These are phyloP conservation scores for Arthroderma sp. DNA, from an alignment of 2,329 filamentous ascomycete genomes.

Conservation along the genomic window DNA sequence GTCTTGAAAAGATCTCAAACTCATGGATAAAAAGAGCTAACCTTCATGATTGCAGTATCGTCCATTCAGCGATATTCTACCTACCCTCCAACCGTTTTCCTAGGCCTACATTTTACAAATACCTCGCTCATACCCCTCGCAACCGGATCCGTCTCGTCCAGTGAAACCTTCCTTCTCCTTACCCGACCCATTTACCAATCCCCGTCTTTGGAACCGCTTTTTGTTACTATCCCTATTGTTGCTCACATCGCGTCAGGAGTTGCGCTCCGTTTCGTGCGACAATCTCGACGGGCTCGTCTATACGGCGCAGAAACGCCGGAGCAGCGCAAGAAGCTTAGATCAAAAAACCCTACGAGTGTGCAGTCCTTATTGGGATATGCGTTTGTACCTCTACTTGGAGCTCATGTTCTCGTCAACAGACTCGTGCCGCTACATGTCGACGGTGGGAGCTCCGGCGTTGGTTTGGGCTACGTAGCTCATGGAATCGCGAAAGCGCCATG, in stretches of 20 bases:
- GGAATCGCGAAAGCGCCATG: slow-evolving; percentile 61
- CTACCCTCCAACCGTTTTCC: slow-evolving; percentile 68
- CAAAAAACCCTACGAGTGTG: slow-evolving; percentile 49
- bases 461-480: slow-evolving; percentile 70
- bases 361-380: slow-evolving; percentile 62
- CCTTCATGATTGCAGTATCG: slow-evolving; percentile 39
- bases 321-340: slow-evolving; percentile 26
- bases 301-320: slow-evolving; percentile 57
- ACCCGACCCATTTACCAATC: slow-evolving; percentile 89
- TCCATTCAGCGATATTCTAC: slow-evolving; percentile 79
- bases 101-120: slow-evolving; percentile 63
- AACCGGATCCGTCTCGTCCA: slow-evolving; percentile 57
- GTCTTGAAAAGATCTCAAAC: slow-evolving; percentile 17
- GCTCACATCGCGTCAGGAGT: slow-evolving; percentile 68
- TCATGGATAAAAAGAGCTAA: neutral
- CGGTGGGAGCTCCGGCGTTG: slow-evolving; percentile 75
- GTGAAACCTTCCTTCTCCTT: slow-evolving; percentile 78
- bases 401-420: slow-evolving; percentile 66
- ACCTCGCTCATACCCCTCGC: slow-evolving; percentile 68
- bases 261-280: slow-evolving; percentile 60
- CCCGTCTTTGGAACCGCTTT: slow-evolving; percentile 60
- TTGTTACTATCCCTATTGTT: slow-evolving; percentile 61
- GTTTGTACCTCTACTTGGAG: slow-evolving; percentile 50
- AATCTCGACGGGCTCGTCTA: slow-evolving; percentile 54
- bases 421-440: slow-evolving; percentile 61